Percentiles rank a stretch among this genome's conserved stretches.
phyloP scores from a whole-genome alignment of 2,329 filamentous ascomycete genomes.

The Pseudopyricularia cyperi region DNA sequence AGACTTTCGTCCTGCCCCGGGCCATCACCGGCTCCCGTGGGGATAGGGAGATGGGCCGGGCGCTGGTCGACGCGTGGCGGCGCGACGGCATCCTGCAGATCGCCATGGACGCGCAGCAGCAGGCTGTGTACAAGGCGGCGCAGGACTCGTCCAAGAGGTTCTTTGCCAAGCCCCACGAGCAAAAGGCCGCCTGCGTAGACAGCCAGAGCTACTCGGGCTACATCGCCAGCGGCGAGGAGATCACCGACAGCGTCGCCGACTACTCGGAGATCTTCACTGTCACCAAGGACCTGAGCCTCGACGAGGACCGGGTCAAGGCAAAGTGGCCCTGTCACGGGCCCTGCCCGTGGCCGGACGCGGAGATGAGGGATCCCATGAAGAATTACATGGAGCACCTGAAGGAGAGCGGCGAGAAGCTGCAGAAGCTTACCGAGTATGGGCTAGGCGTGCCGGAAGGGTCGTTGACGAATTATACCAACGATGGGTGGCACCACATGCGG shows the following conservation, averaged over 20 bases:
- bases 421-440: slow-evolving; percentile 31
- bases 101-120: slow-evolving; percentile 21
- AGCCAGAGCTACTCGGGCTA: slow-evolving; percentile 32
- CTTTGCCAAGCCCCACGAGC: slow-evolving; percentile 19
- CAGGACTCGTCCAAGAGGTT: slow-evolving; percentile 23
- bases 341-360: slow-evolving; percentile 30
- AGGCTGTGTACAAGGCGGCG: slow-evolving; percentile 21
- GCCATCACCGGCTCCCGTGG: slow-evolving; percentile 18
- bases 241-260: slow-evolving; percentile 33
- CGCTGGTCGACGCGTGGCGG: slow-evolving; percentile 27
- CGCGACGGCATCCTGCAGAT: slow-evolving; percentile 33
- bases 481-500: slow-evolving; percentile 39
- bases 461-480: slow-evolving; percentile 26
- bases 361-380: slow-evolving; percentile 25
- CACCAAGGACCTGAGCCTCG: slow-evolving; percentile 28
- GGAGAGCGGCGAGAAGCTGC: slow-evolving; percentile 27
- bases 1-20: slow-evolving; percentile 28
- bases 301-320: slow-evolving; percentile 23
- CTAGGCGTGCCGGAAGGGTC: slow-evolving; percentile 24
- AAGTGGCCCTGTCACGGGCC: slow-evolving; percentile 36
- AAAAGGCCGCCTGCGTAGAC: slow-evolving; percentile 30
- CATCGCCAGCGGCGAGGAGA: slow-evolving; percentile 34
- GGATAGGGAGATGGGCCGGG: slow-evolving; percentile 23
- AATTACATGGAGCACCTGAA: slow-evolving; percentile 27
- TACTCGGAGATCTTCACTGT: slow-evolving; percentile 40